Evolutionary conservation across 129 eudicot genomes (phyloP).

Genomic region (Saussurea involucrata): DNA sequence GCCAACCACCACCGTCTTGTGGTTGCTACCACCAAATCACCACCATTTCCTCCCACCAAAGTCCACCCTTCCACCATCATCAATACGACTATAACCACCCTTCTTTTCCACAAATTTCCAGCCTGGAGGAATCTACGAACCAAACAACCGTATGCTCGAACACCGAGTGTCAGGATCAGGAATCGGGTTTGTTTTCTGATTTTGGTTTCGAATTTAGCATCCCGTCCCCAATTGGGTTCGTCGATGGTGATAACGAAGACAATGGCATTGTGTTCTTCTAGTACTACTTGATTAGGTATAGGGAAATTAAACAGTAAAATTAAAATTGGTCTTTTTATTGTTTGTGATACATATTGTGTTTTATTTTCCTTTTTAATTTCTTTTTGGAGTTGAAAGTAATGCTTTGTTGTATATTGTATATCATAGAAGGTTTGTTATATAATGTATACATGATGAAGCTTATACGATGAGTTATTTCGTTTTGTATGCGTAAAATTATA

Average conservation of each 20-base stretch:
- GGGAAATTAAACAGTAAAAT: not conserved
- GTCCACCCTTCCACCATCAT: constrained; percentile 13
- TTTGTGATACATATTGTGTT: constrained; percentile 22
- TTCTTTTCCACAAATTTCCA: constrained; percentile 3
- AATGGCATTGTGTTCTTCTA: constrained; percentile 32
- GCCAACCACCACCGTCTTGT: constrained; percentile 13
- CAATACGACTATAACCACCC: constrained; percentile 18
- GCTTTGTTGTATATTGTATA: constrained; percentile 13
- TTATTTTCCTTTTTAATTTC: not conserved
- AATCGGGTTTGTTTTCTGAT: constrained; percentile 30
- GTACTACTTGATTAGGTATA: constrained; percentile 9
- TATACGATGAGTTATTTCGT: not conserved
- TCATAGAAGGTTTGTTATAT: constrained; percentile 16
- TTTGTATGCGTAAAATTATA: not conserved
- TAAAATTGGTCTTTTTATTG: constrained; percentile 8
- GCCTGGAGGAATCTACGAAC: constrained; percentile 25
- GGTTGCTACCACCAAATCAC: constrained; percentile 33
- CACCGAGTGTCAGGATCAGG: constrained; percentile 28
- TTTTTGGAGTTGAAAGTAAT: not conserved
- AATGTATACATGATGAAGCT: not conserved
- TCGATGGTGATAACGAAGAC: constrained; percentile 18
- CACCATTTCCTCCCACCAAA: constrained; percentile 12
- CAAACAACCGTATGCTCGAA: not conserved
- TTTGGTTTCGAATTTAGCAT: constrained; percentile 27
- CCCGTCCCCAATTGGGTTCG: constrained; percentile 28